phyloP scores from a whole-genome alignment of 164 flowering plant genomes.

The Magnolia kwangsiensis region DNA sequence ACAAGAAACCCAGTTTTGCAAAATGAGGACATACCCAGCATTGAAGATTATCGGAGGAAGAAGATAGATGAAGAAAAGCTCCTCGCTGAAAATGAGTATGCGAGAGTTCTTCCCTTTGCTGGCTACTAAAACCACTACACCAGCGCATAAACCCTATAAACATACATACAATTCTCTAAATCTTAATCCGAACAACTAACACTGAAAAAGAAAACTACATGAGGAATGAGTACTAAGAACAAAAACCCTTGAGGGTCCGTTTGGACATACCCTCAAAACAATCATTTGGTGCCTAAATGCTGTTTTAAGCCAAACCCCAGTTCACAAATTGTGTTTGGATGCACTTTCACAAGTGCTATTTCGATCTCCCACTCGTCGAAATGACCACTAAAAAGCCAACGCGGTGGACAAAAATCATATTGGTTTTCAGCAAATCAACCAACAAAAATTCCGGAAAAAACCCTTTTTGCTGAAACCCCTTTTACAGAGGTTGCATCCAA shows the following conservation, averaged over 20 bases:
- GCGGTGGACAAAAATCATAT: no score
- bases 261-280: background rate
- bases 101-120: slow-evolving; percentile 77
- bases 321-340: background rate
- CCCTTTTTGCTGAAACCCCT: no score
- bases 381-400: no score
- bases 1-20: background rate
- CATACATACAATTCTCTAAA: background rate
- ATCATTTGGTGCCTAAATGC: background rate
- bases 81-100: slow-evolving; percentile 63
- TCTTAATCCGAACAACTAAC: background rate
- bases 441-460: no score
- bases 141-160: slow-evolving; percentile 52
- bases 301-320: background rate
- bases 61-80: slow-evolving; percentile 84
- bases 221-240: background rate
- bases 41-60: slow-evolving; percentile 94
- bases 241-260: background rate
- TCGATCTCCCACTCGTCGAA: no score
- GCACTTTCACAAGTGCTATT: no score
- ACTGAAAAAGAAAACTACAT: background rate
- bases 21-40: slow-evolving; percentile 62
- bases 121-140: slow-evolving; percentile 45
- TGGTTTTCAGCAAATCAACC: no score
- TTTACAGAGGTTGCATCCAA: no score